phyloP scores from a whole-genome alignment of 306 rosid species.

The Cucurbita ficifolia region DNA sequence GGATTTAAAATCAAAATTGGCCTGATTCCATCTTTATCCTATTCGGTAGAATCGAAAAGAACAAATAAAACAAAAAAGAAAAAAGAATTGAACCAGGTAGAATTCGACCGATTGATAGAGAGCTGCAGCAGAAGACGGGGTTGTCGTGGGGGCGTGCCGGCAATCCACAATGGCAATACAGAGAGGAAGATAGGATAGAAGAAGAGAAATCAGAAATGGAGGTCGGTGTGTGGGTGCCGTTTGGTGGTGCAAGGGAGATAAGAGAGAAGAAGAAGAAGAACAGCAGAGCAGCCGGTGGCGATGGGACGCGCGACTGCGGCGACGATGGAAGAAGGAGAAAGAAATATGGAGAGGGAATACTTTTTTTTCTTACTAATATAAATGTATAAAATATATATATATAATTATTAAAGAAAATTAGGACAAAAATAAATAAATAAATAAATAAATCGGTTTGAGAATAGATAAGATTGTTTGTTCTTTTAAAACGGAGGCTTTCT shows the following conservation, averaged over 20 bases:
- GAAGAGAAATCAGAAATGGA: neutral
- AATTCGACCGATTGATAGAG: neutral
- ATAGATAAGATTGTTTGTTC: too few species aligned
- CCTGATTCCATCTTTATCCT: neutral
- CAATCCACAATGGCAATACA: neutral
- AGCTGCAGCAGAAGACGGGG: too few species aligned
- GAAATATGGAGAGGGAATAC: too few species aligned
- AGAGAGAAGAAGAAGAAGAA: neutral
- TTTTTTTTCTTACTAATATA: too few species aligned
- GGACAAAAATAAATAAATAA: neutral
- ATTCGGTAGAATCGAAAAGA: neutral
- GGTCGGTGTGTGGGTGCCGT: neutral
- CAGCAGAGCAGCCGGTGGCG: neutral
- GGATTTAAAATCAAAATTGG: neutral
- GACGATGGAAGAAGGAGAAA: neutral
- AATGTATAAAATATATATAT: too few species aligned
- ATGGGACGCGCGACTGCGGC: neutral
- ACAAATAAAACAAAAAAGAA: too few species aligned
- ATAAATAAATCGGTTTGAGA: too few species aligned
- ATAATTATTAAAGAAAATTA: too few species aligned
- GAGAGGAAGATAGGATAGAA: neutral
- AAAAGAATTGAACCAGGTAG: neutral
- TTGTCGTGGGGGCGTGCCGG: neutral
- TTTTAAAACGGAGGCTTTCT: neutral
- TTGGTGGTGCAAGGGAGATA: neutral